A percentile compares a stretch with the other conserved stretches of the same genome.
phyloP scores from a whole-genome alignment of 257 asterid genomes.

The Jacaranda mimosifolia region DNA sequence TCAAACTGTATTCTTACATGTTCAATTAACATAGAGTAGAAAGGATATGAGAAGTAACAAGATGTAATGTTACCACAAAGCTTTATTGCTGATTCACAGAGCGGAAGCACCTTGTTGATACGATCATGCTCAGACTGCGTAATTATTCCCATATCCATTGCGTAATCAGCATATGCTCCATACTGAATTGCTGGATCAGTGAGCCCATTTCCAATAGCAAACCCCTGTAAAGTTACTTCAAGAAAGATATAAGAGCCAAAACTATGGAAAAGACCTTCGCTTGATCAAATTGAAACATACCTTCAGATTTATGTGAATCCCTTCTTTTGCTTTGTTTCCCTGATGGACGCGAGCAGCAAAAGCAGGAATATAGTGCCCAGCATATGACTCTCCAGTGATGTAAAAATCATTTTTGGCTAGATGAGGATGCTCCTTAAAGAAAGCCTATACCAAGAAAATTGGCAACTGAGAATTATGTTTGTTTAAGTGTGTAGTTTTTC shows the following conservation, averaged over 20 bases:
- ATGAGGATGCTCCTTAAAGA: constrained; percentile 71
- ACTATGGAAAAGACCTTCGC: not conserved
- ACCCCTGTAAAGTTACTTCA: constrained; percentile 54
- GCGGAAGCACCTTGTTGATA: constrained; percentile 65
- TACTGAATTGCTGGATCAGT: constrained; percentile 81
- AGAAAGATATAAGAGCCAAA: constrained; percentile 25
- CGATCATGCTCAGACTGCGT: constrained; percentile 59
- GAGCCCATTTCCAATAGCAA: constrained; percentile 83
- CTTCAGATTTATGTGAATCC: constrained; percentile 73
- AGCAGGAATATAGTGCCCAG: constrained; percentile 87
- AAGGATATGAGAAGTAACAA: not conserved
- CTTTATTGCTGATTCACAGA: constrained; percentile 66
- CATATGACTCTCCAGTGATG: constrained; percentile 83
- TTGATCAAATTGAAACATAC: constrained; percentile 36
- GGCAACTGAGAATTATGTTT: not conserved
- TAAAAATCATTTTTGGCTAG: constrained; percentile 68
- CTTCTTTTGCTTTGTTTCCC: constrained; percentile 79
- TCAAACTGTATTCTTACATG: not conserved
- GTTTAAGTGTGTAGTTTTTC: not conserved
- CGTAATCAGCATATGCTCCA: constrained; percentile 78
- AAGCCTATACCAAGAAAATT: constrained; percentile 53
- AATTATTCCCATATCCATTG: constrained; percentile 70
- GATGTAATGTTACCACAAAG: constrained; percentile 62
- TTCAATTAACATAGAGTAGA: not conserved
- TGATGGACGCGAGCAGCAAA: constrained; percentile 73